Conservation (phyloP, 768 basidiomycete species). For the Chlorophyllum brunneum region DNA sequence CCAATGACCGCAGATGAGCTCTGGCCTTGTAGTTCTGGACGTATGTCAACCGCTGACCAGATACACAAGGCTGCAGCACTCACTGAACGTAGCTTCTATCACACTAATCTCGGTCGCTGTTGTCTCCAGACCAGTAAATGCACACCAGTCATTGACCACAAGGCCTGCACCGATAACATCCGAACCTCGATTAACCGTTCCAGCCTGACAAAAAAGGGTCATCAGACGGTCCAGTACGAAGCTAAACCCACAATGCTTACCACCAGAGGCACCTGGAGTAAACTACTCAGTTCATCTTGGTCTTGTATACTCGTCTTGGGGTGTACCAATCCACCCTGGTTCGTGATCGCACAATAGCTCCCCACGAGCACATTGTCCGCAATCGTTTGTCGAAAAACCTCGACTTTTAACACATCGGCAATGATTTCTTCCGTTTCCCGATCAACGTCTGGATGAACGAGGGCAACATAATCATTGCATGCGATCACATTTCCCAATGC, state of each 20-base stretch:
- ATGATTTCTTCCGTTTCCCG: slow-evolving; percentile 99
- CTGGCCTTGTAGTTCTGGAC: slow-evolving; percentile 82
- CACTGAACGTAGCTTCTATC: slow-evolving; percentile 96
- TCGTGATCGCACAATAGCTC: slow-evolving; percentile 91
- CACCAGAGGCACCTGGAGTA: slow-evolving; percentile 92
- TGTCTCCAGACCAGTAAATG: slow-evolving; percentile 97
- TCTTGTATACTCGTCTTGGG: slow-evolving; percentile 96
- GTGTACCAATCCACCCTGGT: slow-evolving; percentile 97
- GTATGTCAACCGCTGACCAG: not conserved
- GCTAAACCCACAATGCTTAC: slow-evolving; percentile 43
- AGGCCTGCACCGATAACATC: slow-evolving; percentile 97
- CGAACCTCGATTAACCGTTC: slow-evolving; percentile 97
- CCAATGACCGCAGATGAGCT: slow-evolving; percentile 78
- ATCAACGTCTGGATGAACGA: slow-evolving; percentile 97
- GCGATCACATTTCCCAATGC: slow-evolving; percentile 98
- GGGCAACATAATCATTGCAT: slow-evolving; percentile 97
- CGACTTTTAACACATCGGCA: slow-evolving; percentile 97
- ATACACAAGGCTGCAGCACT: slow-evolving; percentile 28
- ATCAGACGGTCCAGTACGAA: not conserved
- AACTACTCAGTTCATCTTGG: slow-evolving; percentile 92
- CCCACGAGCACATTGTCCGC: slow-evolving; percentile 97
- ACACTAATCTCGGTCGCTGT: slow-evolving; percentile 99
- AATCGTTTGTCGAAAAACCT: slow-evolving; percentile 97
- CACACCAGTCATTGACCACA: slow-evolving; percentile 99
- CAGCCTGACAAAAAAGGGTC: slow-evolving; percentile 54